Conservation (phyloP, 2,329 filamentous ascomycete species). For the Aphanocladium album region DNA sequence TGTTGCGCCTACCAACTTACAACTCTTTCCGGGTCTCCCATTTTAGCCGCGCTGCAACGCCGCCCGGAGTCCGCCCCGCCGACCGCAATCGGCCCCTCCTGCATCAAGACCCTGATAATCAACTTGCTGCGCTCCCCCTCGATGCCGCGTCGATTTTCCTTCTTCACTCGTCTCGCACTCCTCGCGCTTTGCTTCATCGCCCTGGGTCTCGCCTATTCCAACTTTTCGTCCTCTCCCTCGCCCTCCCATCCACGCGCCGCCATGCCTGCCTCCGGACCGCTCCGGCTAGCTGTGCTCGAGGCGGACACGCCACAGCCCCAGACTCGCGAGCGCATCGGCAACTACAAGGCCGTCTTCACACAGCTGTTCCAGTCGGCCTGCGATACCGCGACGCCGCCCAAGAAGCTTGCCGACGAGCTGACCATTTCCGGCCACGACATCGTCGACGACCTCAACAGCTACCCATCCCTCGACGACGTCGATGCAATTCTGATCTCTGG, state of each 20-base stretch:
- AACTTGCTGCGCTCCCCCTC: not conserved
- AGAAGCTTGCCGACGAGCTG: slow-evolving; percentile 14
- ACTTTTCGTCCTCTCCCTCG: slow-evolving; percentile 17
- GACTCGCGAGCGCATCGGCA: slow-evolving; percentile 59
- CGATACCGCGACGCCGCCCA: slow-evolving; percentile 37
- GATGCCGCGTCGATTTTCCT: not conserved
- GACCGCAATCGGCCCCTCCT: slow-evolving; percentile 7
- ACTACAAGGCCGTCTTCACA: slow-evolving; percentile 68
- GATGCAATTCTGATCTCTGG: slow-evolving; percentile 84
- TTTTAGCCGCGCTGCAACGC: slow-evolving; percentile 5
- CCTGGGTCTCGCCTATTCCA: not conserved
- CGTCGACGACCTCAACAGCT: slow-evolving; percentile 57
- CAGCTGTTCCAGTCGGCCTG: slow-evolving; percentile 53
- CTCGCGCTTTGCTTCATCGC: not conserved
- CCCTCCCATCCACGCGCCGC: slow-evolving; percentile 13
- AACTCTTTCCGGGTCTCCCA: not conserved
- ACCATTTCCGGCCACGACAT: slow-evolving; percentile 54
- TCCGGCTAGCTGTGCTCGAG: slow-evolving; percentile 83
- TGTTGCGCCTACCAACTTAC: not conserved
- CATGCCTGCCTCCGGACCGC: slow-evolving; percentile 28
- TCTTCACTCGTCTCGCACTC: not conserved
- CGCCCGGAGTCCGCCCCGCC: not conserved
- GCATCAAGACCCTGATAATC: not conserved
- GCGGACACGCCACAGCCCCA: slow-evolving; percentile 71
- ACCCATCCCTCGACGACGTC: slow-evolving; percentile 67